Percentiles rank a stretch among this genome's conserved stretches.
Evolutionary conservation across 2,329 filamentous ascomycete species (phyloP).

Genomic region (Phyllachora maydis): DNA sequence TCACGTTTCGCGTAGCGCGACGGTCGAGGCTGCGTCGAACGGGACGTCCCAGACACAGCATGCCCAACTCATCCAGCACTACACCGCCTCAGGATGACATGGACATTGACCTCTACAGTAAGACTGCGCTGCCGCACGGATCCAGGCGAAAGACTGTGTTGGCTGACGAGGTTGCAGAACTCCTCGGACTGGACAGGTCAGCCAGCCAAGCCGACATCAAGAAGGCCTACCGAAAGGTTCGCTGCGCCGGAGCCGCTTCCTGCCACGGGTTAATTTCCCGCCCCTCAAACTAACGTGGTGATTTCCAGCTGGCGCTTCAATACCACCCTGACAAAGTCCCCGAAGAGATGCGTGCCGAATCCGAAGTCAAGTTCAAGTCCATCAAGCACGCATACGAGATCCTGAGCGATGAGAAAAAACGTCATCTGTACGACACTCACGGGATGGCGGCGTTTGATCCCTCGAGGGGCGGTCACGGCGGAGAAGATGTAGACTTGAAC

Average conservation of each 20-base stretch:
- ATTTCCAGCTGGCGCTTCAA: constrained; percentile 51
- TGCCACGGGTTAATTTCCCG: constrained; percentile 1
- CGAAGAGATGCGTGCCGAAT: constrained; percentile 63
- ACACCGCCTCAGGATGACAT: constrained; percentile 10
- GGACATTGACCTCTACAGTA: constrained; percentile 37
- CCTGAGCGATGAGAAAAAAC: constrained; percentile 85
- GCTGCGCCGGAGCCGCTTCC: constrained; percentile 6
- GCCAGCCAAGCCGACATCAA: constrained; percentile 70
- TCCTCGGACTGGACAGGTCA: constrained; percentile 53
- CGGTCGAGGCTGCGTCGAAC: no score
- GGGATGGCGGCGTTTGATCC: constrained; percentile 93
- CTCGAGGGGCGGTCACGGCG: constrained; percentile 40
- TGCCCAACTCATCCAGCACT: no score
- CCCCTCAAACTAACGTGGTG: constrained; percentile 3
- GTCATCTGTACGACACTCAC: constrained; percentile 76
- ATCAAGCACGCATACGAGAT: constrained; percentile 95
- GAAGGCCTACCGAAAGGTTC: constrained; percentile 87
- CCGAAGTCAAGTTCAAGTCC: constrained; percentile 82
- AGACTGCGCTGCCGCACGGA: constrained; percentile 3
- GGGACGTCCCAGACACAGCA: no score
- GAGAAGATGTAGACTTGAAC: constrained; percentile 38
- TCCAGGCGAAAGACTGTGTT: no score
- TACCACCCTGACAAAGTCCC: constrained; percentile 93
- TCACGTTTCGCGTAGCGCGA: no score
- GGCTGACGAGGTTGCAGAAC: constrained; percentile 27